A percentile compares a stretch with the other conserved stretches of the same genome.
phyloP scores from a whole-genome alignment of 768 basidiomycete genomes.

The Astraeus odoratus region DNA sequence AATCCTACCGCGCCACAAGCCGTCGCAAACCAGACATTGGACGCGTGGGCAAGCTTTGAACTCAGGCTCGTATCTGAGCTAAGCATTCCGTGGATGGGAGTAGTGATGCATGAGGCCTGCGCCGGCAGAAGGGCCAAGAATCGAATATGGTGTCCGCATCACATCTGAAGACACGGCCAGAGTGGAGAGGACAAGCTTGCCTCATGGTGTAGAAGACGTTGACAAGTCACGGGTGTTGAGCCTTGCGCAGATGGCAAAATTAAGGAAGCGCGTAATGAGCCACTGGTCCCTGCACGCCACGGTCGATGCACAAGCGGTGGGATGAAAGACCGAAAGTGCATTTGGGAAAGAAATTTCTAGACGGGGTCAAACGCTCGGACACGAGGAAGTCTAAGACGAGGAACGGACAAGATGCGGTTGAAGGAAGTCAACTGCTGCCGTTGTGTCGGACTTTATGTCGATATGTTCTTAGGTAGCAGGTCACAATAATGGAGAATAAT shows the following conservation, averaged over 20 bases:
- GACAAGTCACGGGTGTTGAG: neutral
- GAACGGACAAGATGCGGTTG: constrained; percentile 1
- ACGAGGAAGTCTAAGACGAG: constrained; percentile 4
- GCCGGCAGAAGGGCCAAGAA: constrained; percentile 1
- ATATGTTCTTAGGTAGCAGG: constrained; percentile 5
- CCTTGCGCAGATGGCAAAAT: neutral
- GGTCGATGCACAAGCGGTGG: no score
- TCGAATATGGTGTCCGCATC: constrained; percentile 7
- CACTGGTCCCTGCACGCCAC: no score
- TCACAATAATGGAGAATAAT: constrained; percentile 9
- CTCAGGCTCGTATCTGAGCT: constrained; percentile 10
- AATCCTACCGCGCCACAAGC: neutral
- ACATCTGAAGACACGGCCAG: constrained; percentile 5
- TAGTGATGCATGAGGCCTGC: constrained; percentile 21
- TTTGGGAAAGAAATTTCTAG: constrained; percentile 15
- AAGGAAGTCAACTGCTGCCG: constrained; percentile 8
- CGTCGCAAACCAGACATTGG: constrained; percentile 9
- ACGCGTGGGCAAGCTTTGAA: constrained; percentile 13
- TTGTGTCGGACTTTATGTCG: constrained; percentile 7
- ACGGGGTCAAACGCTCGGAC: constrained; percentile 7
- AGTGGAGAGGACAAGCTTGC: neutral
- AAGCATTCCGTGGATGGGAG: constrained; percentile 11
- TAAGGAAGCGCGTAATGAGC: no score
- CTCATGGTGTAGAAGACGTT: neutral
- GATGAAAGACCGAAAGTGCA: constrained; percentile 18